These are phyloP conservation scores for Fallopia convolvulus DNA, from an alignment of 148 eudicot genomes.

Conservation along the genomic window DNA sequence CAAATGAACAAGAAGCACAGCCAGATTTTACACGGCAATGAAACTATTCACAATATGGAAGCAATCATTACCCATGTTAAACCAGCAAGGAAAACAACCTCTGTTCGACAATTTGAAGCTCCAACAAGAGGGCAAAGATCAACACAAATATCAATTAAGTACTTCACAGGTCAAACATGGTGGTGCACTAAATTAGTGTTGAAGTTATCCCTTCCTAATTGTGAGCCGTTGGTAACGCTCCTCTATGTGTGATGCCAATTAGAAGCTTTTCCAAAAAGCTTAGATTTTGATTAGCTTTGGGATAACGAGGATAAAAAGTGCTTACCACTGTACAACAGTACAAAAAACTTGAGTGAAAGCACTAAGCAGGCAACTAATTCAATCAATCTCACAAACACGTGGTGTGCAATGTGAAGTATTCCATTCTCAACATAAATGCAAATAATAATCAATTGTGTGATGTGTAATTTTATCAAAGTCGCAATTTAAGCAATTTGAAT, in stretches of 20 bases:
- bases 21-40: background rate
- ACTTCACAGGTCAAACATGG: constrained; percentile 4
- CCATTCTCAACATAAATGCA: background rate
- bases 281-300: background rate
- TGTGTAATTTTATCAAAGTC: background rate
- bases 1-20: background rate
- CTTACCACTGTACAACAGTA: background rate
- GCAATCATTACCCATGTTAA: background rate
- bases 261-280: constrained; percentile 2
- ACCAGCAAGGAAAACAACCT: background rate
- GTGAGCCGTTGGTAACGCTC: background rate
- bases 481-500: background rate
- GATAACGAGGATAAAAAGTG: constrained; percentile 6
- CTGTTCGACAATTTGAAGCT: background rate
- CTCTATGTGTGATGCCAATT: constrained; percentile 8
- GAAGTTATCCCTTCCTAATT: background rate
- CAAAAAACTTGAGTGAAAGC: background rate
- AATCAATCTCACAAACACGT: background rate
- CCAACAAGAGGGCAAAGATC: background rate
- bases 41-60: background rate
- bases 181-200: constrained; percentile 2
- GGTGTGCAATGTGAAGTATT: background rate
- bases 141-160: background rate
- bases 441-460: background rate
- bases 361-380: background rate